Percentiles rank a stretch among this genome's conserved stretches.
Conservation (phyloP, 345 rosid species). For the Xanthoceras sorbifolium region DNA sequence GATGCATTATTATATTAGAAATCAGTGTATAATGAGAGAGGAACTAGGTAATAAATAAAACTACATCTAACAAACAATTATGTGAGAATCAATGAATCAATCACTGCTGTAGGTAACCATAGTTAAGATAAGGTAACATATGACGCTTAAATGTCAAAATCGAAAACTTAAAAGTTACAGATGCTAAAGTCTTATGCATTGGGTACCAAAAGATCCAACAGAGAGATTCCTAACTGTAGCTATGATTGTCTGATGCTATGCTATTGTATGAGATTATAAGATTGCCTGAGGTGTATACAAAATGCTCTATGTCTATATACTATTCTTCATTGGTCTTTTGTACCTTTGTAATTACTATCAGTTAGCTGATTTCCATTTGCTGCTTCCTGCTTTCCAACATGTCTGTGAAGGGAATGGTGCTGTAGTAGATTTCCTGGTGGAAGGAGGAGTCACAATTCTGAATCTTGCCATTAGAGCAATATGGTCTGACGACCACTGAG, state of each 20-base stretch:
- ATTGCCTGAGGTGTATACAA: not conserved
- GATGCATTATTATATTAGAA: too few species aligned
- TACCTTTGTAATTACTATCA: not conserved
- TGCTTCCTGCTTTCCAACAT: not conserved
- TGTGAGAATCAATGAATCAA: not conserved
- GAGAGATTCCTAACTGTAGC: not conserved
- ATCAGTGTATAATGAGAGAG: not conserved
- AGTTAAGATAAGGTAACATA: not conserved
- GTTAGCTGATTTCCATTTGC: not conserved
- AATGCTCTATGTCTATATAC: not conserved
- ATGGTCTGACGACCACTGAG: slow-evolving; percentile 18
- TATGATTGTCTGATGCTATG: not conserved
- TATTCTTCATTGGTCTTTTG: not conserved
- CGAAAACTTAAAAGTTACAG: too few species aligned
- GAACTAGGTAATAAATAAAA: not conserved
- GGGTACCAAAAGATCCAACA: not conserved
- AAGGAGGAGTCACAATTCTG: not conserved
- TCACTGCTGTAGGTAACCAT: not conserved
- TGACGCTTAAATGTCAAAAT: not conserved
- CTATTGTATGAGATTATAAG: not conserved
- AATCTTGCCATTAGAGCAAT: slow-evolving; percentile 21
- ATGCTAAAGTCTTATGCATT: too few species aligned
- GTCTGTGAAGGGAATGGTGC: not conserved
- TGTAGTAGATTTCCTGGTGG: not conserved
- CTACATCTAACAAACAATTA: not conserved